A percentile compares a stretch with the other conserved stretches of the same genome.
These are phyloP conservation scores for Suhomyces panamericanus DNA, from an alignment of 1,139 yeast genomes.

Conservation along the genomic window DNA sequence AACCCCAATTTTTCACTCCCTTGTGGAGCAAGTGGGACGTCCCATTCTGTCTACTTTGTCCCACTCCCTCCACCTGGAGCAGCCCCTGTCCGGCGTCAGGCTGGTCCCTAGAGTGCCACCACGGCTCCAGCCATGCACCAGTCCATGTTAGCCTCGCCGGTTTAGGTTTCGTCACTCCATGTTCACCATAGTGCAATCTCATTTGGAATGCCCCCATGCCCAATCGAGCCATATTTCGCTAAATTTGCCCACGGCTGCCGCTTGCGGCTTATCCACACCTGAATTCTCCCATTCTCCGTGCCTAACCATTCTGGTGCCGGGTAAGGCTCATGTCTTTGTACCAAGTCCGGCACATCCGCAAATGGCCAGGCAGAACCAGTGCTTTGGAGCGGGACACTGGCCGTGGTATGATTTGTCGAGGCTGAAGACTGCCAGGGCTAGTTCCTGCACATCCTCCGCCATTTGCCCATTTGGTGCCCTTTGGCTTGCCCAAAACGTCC, in stretches of 20 bases:
- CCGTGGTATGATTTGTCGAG: slow-evolving; percentile 1
- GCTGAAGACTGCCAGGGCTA: not conserved
- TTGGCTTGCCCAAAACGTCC: not conserved
- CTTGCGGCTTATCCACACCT: not conserved
- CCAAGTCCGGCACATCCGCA: not conserved
- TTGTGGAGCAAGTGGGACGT: too few species aligned
- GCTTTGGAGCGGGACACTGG: not conserved
- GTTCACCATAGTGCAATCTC: not conserved
- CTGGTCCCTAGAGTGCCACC: too few species aligned
- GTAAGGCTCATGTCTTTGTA: too few species aligned
- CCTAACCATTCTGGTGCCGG: not conserved
- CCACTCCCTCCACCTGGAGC: too few species aligned
- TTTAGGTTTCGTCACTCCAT: not conserved
- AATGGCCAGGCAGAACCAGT: not conserved
- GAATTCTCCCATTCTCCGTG: not conserved
- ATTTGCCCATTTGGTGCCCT: not conserved
- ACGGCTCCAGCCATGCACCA: too few species aligned
- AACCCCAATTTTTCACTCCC: not conserved
- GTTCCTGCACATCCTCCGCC: not conserved
- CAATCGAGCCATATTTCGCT: not conserved
- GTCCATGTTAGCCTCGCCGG: not conserved
- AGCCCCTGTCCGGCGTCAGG: too few species aligned
- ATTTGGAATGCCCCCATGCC: not conserved
- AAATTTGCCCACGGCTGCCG: not conserved
- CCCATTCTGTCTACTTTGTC: too few species aligned